A percentile compares a stretch with the other conserved stretches of the same genome.
Evolutionary conservation across 2,329 filamentous ascomycete genomes (phyloP).

Genomic region (Malbranchea cinnamomea): DNA sequence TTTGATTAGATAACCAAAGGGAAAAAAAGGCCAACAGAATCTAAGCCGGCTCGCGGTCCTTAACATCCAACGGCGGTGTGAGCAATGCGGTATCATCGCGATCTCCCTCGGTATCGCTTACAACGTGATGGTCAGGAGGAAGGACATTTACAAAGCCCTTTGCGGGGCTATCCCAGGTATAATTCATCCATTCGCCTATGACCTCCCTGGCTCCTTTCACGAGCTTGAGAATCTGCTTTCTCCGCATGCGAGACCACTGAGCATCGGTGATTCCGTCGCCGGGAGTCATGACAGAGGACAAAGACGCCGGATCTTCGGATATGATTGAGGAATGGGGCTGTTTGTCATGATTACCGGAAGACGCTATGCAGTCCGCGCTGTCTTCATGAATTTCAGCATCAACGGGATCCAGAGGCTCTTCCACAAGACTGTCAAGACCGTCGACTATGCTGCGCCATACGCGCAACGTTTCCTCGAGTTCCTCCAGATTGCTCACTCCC

Average conservation of each 20-base stretch:
- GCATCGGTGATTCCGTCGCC: conserved; percentile 24
- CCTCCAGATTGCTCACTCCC: conserved; percentile 44
- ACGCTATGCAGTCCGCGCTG: not conserved
- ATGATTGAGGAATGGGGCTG: no score
- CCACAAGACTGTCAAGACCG: conserved; percentile 25
- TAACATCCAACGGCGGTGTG: conserved; percentile 20
- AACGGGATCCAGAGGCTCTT: not conserved
- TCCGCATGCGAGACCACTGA: conserved; percentile 24
- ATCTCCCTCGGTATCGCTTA: conserved; percentile 2
- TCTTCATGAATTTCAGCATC: not conserved
- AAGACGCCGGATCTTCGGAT: conserved; percentile 6
- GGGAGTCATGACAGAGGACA: conserved; percentile 17
- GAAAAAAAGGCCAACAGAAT: not conserved
- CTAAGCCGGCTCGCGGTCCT: no score
- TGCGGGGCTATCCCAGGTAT: conserved; percentile 29
- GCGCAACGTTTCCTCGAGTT: conserved; percentile 48
- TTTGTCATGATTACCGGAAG: no score
- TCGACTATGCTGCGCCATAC: conserved; percentile 39
- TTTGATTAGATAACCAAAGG: not conserved
- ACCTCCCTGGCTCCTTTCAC: conserved; percentile 24
- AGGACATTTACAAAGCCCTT: conserved; percentile 26
- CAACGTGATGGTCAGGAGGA: conserved; percentile 9
- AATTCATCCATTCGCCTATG: conserved; percentile 31
- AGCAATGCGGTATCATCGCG: conserved; percentile 14
- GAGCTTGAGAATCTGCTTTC: conserved; percentile 20